phyloP scores from a whole-genome alignment of 306 rosid species.

The Prunus fruticosa region DNA sequence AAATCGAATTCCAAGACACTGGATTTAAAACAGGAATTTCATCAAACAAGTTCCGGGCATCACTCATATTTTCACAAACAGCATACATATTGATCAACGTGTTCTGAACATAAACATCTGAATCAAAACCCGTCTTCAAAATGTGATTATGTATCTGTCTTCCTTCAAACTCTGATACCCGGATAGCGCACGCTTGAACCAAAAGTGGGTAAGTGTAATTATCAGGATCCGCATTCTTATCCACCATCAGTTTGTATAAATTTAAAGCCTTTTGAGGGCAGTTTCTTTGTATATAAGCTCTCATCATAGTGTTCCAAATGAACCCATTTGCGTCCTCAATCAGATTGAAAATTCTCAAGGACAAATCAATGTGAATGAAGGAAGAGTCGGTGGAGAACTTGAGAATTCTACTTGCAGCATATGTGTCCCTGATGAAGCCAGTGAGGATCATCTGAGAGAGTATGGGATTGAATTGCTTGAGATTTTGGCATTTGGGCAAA shows the following conservation, averaged over 20 bases:
- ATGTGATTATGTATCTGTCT: conserved; percentile 53
- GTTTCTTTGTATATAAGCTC: conserved; percentile 47
- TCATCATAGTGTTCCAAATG: conserved; percentile 80
- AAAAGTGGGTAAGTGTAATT: conserved; percentile 65
- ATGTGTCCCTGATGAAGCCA: conserved; percentile 58
- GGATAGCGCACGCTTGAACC: conserved; percentile 56
- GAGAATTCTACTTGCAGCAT: conserved; percentile 65
- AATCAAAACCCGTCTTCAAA: conserved; percentile 51
- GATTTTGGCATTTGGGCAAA: conserved; percentile 38
- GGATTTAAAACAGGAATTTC: conserved; percentile 64
- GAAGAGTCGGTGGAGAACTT: conserved; percentile 41
- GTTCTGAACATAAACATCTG: conserved; percentile 61
- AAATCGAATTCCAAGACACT: conserved; percentile 75
- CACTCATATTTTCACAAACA: conserved; percentile 51
- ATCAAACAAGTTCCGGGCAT: conserved; percentile 62
- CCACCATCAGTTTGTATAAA: conserved; percentile 40
- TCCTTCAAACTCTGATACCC: conserved; percentile 51
- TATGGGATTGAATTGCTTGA: conserved; percentile 45
- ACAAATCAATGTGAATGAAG: conserved; percentile 38
- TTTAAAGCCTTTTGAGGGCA: conserved; percentile 36
- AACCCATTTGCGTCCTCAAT: conserved; percentile 59
- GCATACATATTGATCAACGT: conserved; percentile 64
- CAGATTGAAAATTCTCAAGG: conserved; percentile 44
- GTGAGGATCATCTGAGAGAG: conserved; percentile 69
- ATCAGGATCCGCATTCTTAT: conserved; percentile 30